Conservation (phyloP, 2,329 filamentous ascomycete species). For the Aspergillus transmontanensis region DNA sequence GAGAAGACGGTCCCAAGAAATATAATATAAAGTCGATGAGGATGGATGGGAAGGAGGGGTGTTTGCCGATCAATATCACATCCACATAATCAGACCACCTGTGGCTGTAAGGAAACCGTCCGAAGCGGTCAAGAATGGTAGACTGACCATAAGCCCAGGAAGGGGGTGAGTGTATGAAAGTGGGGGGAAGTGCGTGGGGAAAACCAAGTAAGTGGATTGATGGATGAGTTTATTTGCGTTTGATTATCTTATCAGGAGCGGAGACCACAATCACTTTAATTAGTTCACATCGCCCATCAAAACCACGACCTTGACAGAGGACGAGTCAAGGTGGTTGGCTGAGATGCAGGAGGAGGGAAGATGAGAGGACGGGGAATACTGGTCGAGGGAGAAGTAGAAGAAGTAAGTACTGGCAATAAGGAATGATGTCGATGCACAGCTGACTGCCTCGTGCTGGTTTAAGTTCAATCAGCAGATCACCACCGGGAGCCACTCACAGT, state of each 20-base stretch:
- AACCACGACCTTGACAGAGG: not conserved
- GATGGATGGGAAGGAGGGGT: not conserved
- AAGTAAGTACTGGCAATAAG: not conserved
- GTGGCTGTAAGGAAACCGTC: not conserved
- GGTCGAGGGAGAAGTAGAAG: constrained; percentile 7
- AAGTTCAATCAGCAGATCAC: constrained; percentile 6
- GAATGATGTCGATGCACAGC: not conserved
- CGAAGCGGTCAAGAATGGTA: constrained; percentile 1
- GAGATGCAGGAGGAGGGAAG: constrained; percentile 5
- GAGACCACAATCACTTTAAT: not conserved
- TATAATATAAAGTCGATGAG: not conserved
- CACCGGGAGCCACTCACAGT: not conserved
- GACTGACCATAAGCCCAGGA: not conserved
- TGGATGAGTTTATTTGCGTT: not conserved
- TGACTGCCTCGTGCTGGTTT: not conserved
- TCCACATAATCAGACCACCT: not conserved
- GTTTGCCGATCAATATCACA: not conserved
- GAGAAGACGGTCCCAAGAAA: too few relatives aligned
- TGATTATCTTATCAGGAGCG: constrained; percentile 4
- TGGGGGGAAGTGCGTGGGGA: constrained; percentile 1
- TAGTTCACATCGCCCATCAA: not conserved
- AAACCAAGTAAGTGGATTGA: not conserved
- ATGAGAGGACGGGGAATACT: constrained; percentile 1
- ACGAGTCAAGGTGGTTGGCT: not conserved
- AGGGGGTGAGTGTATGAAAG: not conserved